These are phyloP conservation scores for Apiospora malaysiana DNA, from an alignment of 2,329 filamentous ascomycete genomes.

Conservation along the genomic window DNA sequence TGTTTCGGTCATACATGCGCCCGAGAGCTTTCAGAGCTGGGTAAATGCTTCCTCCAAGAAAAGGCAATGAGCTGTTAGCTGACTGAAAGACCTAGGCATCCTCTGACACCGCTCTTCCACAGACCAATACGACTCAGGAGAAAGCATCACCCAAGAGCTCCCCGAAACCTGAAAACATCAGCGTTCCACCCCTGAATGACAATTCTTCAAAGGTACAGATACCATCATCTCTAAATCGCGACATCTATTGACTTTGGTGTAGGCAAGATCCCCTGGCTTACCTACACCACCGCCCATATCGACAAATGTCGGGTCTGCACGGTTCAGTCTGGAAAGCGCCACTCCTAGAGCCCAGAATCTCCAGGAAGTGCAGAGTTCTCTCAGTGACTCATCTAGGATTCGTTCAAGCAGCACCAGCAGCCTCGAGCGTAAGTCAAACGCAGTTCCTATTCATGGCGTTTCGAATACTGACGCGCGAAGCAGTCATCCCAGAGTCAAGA, in stretches of 20 bases:
- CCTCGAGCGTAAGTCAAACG: conserved; percentile 67
- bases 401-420: conserved; percentile 75
- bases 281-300: conserved; percentile 74
- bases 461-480: conserved; percentile 33
- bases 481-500: conserved; percentile 57
- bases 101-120: conserved; percentile 44
- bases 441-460: background rate
- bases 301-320: conserved; percentile 71
- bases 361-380: conserved; percentile 68
- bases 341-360: conserved; percentile 86
- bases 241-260: conserved; percentile 25
- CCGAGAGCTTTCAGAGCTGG: conserved; percentile 81
- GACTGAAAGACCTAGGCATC: conserved; percentile 46
- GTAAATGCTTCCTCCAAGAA: conserved; percentile 49
- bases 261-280: conserved; percentile 46
- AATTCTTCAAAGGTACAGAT: conserved; percentile 43
- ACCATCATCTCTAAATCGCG: conserved; percentile 15
- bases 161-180: conserved; percentile 43
- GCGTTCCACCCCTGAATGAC: conserved; percentile 43
- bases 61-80: background rate
- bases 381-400: conserved; percentile 57
- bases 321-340: conserved; percentile 70
- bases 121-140: conserved; percentile 41
- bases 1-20: conserved; percentile 89
- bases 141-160: conserved; percentile 45